phyloP scores from a whole-genome alignment of 1,139 yeast species.

The Arxiozyma bovina region DNA sequence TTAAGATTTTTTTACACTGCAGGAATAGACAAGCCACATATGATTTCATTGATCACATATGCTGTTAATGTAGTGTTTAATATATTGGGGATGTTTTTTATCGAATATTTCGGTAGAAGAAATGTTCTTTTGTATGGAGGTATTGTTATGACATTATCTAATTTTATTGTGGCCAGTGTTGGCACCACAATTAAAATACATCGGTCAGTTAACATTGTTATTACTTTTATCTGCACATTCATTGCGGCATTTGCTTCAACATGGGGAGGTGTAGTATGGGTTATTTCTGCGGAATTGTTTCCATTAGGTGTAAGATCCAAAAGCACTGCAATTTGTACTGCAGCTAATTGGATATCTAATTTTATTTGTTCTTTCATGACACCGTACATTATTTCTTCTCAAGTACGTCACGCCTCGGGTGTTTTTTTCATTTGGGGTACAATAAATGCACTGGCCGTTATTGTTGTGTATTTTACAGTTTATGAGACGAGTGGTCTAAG shows the following conservation, averaged over 20 bases:
- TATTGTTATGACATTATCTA: constrained; percentile 51
- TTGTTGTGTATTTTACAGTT: constrained; percentile 53
- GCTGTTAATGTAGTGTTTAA: constrained; percentile 63
- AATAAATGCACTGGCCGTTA: constrained; percentile 48
- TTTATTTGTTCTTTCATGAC: constrained; percentile 70
- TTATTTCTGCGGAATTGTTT: constrained; percentile 68
- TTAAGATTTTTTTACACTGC: constrained; percentile 61
- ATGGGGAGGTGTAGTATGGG: constrained; percentile 85
- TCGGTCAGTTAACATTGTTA: constrained; percentile 59
- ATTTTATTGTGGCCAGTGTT: constrained; percentile 56
- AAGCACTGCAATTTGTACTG: constrained; percentile 70
- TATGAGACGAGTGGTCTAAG: constrained; percentile 71
- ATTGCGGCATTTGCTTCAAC: constrained; percentile 76
- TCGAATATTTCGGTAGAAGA: constrained; percentile 62
- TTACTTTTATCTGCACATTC: constrained; percentile 68
- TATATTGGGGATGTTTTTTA: constrained; percentile 60
- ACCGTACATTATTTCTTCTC: constrained; percentile 51
- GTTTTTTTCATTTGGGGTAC: constrained; percentile 76
- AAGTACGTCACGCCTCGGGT: constrained; percentile 41
- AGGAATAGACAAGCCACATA: constrained; percentile 50
- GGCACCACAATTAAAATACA: constrained; percentile 40
- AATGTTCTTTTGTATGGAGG: constrained; percentile 55
- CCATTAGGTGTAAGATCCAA: constrained; percentile 73
- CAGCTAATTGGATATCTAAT: constrained; percentile 74
- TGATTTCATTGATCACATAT: constrained; percentile 63